Evolutionary conservation across 805 yeast genomes (phyloP).

Genomic region (Pichia thaimueangensis): DNA sequence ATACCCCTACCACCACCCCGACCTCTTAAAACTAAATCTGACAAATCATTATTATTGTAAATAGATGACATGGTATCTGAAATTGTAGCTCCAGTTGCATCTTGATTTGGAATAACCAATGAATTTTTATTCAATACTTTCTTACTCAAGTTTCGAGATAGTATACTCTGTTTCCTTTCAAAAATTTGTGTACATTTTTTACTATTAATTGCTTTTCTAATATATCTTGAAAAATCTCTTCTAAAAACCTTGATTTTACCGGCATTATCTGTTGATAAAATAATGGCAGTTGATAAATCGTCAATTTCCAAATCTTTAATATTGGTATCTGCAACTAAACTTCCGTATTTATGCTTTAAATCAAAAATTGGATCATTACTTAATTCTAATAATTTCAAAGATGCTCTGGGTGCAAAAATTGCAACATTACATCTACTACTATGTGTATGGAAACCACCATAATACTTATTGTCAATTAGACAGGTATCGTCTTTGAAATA

Average conservation of each 20-base stretch:
- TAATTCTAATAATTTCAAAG: conserved; percentile 56
- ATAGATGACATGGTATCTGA: conserved; percentile 9
- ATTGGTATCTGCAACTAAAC: conserved; percentile 1
- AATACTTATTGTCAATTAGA: conserved; percentile 48
- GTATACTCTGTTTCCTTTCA: conserved; percentile 1
- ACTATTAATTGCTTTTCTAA: conserved; percentile 28
- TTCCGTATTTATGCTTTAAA: conserved; percentile 27
- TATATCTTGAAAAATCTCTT: conserved; percentile 60
- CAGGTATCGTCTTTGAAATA: conserved; percentile 30
- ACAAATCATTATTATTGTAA: background rate
- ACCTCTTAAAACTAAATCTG: conserved; percentile 12
- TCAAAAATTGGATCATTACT: conserved; percentile 81
- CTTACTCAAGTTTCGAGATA: background rate
- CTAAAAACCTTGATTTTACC: conserved; percentile 76
- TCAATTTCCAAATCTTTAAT: conserved; percentile 27
- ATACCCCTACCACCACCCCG: conserved; percentile 9
- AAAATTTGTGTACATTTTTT: conserved; percentile 14
- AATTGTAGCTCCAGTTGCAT: conserved; percentile 4
- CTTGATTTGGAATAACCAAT: conserved; percentile 3
- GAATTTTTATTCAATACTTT: conserved; percentile 7
- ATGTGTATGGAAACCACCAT: conserved; percentile 72
- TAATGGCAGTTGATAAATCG: conserved; percentile 36
- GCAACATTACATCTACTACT: conserved; percentile 70
- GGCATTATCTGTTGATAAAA: conserved; percentile 68
- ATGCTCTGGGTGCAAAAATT: conserved; percentile 65